A percentile compares a stretch with the other conserved stretches of the same genome.
Conservation (phyloP, 163 green algal species). For the Prototheca wickerhamii region DNA sequence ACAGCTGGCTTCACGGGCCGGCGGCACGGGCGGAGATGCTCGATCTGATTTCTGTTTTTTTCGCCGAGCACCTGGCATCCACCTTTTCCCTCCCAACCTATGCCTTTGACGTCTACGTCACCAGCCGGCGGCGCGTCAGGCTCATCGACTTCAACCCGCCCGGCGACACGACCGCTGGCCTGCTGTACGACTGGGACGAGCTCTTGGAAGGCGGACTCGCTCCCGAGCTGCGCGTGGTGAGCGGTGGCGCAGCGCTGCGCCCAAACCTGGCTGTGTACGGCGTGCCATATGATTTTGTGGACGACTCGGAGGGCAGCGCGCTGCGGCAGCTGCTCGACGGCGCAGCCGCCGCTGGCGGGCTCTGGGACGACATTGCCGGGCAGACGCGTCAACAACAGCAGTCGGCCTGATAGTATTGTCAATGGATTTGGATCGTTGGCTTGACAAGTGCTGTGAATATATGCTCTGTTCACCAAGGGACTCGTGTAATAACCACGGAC, state of each 20-base stretch:
- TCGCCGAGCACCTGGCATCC: constrained; percentile 28
- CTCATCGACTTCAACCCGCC: constrained; percentile 90
- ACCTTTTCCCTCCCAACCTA: constrained; percentile 43
- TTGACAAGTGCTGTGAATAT: too few relatives aligned
- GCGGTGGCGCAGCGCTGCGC: constrained; percentile 9
- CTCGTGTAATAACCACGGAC: too few relatives aligned
- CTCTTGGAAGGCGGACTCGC: constrained; percentile 29
- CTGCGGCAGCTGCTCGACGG: constrained; percentile 35
- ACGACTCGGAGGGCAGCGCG: constrained; percentile 37
- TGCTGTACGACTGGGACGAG: constrained; percentile 89
- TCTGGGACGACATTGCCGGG: neutral
- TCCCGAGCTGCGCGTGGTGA: constrained; percentile 20
- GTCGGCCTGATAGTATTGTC: too few relatives aligned
- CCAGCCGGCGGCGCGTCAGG: constrained; percentile 31
- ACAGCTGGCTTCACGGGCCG: constrained; percentile 33
- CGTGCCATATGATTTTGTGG: constrained; percentile 56
- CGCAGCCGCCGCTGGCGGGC: neutral
- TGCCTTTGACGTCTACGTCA: constrained; percentile 77
- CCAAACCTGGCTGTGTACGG: constrained; percentile 32
- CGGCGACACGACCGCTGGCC: constrained; percentile 60
- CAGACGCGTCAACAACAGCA: neutral
- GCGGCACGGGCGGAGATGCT: constrained; percentile 8
- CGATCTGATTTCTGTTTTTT: constrained; percentile 32
- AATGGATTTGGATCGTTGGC: too few relatives aligned
- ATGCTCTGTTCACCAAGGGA: too few relatives aligned